phyloP scores from a whole-genome alignment of 148 eudicot species.

The Bassia scoparia region DNA sequence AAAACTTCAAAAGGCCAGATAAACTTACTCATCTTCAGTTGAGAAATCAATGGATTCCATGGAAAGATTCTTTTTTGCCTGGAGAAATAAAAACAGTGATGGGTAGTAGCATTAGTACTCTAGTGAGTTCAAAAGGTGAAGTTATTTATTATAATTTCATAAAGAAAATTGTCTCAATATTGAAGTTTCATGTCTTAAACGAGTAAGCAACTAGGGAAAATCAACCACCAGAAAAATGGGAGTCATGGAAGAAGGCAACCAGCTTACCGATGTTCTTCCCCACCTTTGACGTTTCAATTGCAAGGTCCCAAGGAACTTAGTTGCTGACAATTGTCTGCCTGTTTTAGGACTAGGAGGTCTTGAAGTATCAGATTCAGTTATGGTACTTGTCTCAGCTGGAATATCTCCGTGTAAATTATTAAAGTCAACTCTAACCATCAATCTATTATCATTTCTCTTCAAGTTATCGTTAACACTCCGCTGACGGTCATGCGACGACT shows the following conservation, averaged over 20 bases:
- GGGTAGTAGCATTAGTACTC: neutral
- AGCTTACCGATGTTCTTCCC: slow-evolving; percentile 74
- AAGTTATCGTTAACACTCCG: slow-evolving; percentile 19
- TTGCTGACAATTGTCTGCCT: slow-evolving; percentile 28
- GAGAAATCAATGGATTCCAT: slow-evolving; percentile 59
- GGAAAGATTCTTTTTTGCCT: slow-evolving; percentile 78
- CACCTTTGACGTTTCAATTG: slow-evolving; percentile 41
- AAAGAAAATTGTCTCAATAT: slow-evolving; percentile 4
- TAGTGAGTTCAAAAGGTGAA: neutral
- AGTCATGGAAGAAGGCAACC: neutral
- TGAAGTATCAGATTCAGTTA: slow-evolving; percentile 21
- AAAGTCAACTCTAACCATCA: slow-evolving; percentile 18
- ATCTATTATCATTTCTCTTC: slow-evolving; percentile 18
- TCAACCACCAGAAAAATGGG: neutral
- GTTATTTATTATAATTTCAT: neutral
- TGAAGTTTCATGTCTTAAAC: neutral
- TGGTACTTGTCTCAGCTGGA: slow-evolving; percentile 29
- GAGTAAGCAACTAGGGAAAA: neutral
- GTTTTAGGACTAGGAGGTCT: slow-evolving; percentile 16
- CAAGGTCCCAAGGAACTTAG: slow-evolving; percentile 30
- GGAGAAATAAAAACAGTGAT: slow-evolving; percentile 18
- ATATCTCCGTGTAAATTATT: slow-evolving; percentile 22
- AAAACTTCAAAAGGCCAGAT: slow-evolving; percentile 18
- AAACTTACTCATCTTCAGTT: slow-evolving; percentile 68
- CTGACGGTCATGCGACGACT: slow-evolving; percentile 23